Base-by-base conservation (phyloP, 163 green algal species). In the Volvox carteri region DNA sequence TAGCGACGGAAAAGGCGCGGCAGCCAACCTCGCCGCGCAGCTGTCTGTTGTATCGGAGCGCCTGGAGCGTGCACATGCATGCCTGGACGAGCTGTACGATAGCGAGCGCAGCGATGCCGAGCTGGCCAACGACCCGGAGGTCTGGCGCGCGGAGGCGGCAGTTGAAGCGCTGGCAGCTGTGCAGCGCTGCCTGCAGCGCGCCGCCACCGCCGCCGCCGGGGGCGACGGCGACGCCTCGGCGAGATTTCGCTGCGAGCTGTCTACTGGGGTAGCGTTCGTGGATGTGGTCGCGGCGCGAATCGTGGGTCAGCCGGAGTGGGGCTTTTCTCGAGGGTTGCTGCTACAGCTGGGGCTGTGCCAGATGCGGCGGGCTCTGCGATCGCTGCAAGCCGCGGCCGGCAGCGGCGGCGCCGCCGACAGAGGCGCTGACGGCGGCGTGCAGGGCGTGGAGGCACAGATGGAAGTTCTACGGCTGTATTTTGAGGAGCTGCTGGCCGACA, bases 291-390 rank as follows among this genome's bases (percentile, higher is more conserved):
- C 77, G 54, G 54, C 77, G 30, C 54, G 77, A 16, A 73, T 85
- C 37, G 39, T 85, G 37, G 54, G 30, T 1, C 77, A 85, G 77
- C 77, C 77, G 0, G 77, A 85, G 54, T 85, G 77, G 77, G 77
- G 77, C 35, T 85, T 85, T 54, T 60, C 37, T 4, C 77, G 77
- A 4, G 77, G 77, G 23, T 54, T 85, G 54, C 54, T 85, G 77
- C 77, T 85, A 25, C 77, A 85, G 77, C 54, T 85, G 77, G 77
- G 77, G 5, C 7, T 85, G 52, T 74, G 77, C 39, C 77, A 85
- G 54, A 85, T 85, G 77, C 77, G 77, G 21, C 77, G 54, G 44
- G 41, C 74, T 52, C 23, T 85, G 77, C 35, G 77, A 23, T 16
- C 56, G 9, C 54, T 75, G 37, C 54, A 50, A 35, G 77, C 54